Base-by-base conservation (phyloP, 371 early-diverging fungal genomes). In the Paramicrosporidium saccamoebae region DNA sequence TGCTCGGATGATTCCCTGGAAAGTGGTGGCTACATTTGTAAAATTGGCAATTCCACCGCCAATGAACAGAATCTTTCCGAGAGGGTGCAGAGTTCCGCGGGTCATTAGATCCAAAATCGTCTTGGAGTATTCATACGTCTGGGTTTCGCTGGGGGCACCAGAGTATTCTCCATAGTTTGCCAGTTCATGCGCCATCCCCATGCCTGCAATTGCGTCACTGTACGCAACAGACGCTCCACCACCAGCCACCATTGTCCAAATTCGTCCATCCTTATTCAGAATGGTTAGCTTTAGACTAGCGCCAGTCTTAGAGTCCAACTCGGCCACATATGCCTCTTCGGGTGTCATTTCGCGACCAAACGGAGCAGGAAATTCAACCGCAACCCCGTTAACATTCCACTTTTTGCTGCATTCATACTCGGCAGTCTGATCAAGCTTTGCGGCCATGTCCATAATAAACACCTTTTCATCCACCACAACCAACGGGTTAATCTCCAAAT, bases 41-140 rank as follows among this genome's bases (percentile, higher is more conserved):
- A 90, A 90, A 65, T 90, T 90, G 48, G 92, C 92, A 37, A 90
- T 90, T 46, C 92, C 92, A 39, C 92, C 92, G 38, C 92, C 92
- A 36, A 90, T 77, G 45, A 90, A 73, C 25, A 90, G 50, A 27
- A 81, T 55, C 45, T 90, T 90, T 39, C 86, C 84, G 13, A 74
- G 59, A 25, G 72, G 58, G 36, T 77, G 58, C 19, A 46, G 52
- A 4, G 48, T 36, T 26, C 64, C 64, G 24, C 82, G 77, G 7
- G 88, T 86, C 92, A 90, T 90, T 25, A 90, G 51, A 33, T 86
- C 88, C 23, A 90, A 46, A 26, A 90, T 73, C 24, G 88, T 90
- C 57, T 82, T 84, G 31, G 84, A 78, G 36, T 86, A 90, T 43
- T 86, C 86, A 43, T 84, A 90, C 5, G 92, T 86, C 52, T 90